phyloP scores from a whole-genome alignment of 1,284 basidiomycete species.

The Irpex rosettiformis region DNA sequence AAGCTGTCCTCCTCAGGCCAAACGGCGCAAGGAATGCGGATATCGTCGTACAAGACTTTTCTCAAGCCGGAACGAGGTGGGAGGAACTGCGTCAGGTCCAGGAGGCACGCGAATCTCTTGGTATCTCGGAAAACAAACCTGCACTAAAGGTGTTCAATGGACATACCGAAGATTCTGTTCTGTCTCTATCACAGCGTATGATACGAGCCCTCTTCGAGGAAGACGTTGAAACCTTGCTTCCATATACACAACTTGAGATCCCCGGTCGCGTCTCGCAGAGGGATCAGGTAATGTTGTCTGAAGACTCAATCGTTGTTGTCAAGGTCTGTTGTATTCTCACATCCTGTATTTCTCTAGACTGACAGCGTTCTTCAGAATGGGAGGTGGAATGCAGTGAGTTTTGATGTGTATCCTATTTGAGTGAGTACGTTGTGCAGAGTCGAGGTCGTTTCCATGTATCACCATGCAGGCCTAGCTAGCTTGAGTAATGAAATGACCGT shows the following conservation, averaged over 20 bases:
- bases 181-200: neutral
- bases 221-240: neutral
- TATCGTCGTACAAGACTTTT: neutral
- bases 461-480: too few relatives aligned
- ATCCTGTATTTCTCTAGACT: neutral
- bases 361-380: neutral
- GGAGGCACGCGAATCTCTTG: too few relatives aligned
- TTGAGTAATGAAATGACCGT: too few relatives aligned
- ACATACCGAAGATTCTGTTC: too few relatives aligned
- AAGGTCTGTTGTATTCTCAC: neutral
- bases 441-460: too few relatives aligned
- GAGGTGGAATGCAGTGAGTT: neutral
- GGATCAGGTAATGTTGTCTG: slow-evolving; percentile 5
- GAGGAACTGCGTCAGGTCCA: neutral
- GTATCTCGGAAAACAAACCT: neutral
- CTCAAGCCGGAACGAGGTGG: neutral
- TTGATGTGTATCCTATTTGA: neutral
- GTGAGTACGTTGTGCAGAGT: neutral
- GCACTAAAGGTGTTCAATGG: too few relatives aligned
- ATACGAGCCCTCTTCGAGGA: neutral
- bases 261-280: neutral
- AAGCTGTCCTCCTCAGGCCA: neutral
- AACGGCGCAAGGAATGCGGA: neutral
- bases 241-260: neutral
- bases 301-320: slow-evolving; percentile 8